Evolutionary conservation across 441 rosid species (phyloP).

Genomic region (Brassica hybrid): DNA sequence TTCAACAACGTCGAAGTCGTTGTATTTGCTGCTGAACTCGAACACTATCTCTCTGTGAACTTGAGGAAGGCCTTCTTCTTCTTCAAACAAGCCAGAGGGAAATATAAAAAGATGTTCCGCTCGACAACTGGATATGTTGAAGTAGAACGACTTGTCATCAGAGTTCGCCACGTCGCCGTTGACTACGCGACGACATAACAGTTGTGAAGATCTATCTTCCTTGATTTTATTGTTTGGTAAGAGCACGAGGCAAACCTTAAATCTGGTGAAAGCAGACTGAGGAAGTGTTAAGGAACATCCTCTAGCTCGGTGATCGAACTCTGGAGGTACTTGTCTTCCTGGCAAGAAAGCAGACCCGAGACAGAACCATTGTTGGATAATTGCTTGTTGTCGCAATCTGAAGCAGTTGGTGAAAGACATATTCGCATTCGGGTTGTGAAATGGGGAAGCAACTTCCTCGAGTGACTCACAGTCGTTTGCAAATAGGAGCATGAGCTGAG

Average conservation of each 20-base stretch:
- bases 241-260: not conserved
- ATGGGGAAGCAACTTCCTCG: not conserved
- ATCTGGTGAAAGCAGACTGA: not conserved
- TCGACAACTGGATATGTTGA: not conserved
- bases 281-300: not conserved
- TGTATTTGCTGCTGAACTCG: not conserved
- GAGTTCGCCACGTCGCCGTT: not conserved
- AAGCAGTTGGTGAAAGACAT: conserved; percentile 2
- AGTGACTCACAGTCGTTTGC: conserved; percentile 13
- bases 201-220: not conserved
- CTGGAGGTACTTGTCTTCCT: not conserved
- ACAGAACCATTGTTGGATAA: not conserved
- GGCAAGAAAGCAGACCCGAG: not conserved
- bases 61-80: not conserved
- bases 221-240: not conserved
- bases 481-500: not conserved
- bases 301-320: not conserved
- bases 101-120: not conserved
- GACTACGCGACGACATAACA: not conserved
- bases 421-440: not conserved
- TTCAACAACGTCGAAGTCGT: not conserved
- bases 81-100: not conserved
- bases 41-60: not conserved
- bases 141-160: not conserved
- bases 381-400: not conserved